phyloP scores from a whole-genome alignment of 768 basidiomycete species.

The Kwoniella sp. region DNA sequence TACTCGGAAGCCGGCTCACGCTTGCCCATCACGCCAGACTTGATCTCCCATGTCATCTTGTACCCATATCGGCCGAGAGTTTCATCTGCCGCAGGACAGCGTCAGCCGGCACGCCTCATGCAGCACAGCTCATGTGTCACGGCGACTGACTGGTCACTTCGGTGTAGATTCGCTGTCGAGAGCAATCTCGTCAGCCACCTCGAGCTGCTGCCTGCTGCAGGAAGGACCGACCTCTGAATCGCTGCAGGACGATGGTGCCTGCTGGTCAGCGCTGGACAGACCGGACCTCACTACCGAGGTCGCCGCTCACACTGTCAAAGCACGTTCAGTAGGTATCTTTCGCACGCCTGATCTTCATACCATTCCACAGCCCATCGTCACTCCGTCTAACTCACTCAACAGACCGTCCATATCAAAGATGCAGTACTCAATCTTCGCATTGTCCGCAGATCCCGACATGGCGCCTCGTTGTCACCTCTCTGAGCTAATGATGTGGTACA shows the following conservation, averaged over 20 bases:
- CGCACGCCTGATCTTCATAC: neutral
- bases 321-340: neutral
- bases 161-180: conserved; percentile 42
- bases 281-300: neutral
- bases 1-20: conserved; percentile 30
- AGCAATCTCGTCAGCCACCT: neutral
- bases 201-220: neutral
- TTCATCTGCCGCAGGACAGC: conserved; percentile 26
- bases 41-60: conserved; percentile 47
- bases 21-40: conserved; percentile 47
- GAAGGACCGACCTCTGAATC: conserved; percentile 39
- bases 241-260: conserved; percentile 14
- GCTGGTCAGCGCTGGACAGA: too few relatives aligned
- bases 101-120: neutral
- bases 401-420: conserved; percentile 50
- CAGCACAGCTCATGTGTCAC: neutral
- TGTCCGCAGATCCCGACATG: neutral
- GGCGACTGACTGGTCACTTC: conserved; percentile 40
- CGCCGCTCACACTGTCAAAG: conserved; percentile 19
- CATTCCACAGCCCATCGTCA: neutral
- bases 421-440: conserved; percentile 42
- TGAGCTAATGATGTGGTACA: neutral
- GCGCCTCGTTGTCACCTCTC: neutral
- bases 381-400: conserved; percentile 24
- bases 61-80: conserved; percentile 43